Base-by-base conservation (phyloP, 202 grass and related monocot species). In the Cymbopogon flexuosus region DNA sequence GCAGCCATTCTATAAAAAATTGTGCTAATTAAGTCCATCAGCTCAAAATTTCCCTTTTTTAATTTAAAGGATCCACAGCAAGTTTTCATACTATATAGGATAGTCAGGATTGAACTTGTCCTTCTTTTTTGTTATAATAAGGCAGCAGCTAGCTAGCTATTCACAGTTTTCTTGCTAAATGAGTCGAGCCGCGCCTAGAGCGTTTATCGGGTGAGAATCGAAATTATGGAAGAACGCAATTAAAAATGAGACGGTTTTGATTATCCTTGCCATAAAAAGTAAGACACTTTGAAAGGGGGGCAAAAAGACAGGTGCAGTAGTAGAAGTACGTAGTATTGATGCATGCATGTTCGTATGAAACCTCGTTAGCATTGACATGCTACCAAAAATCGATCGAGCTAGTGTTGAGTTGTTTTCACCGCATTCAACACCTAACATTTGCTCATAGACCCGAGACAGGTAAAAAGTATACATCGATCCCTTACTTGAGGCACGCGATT, bases 401-500 rank as follows among this genome's bases (percentile, higher is more conserved):
- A 5, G 5, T 33, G 31, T 27, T 27, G 47, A n/a, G 47, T 52
- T 52, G 47, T 70, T 19, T 45, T 49, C 68, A 71, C 23, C 0
- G 68, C 6, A 29, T 15, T 47, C 23, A 27, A 24, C 12, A 27
- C 15, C 27, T 29, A 6, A 45, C 72, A 19, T 77, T 14, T 46
- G 0, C 29, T 31, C 39, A 45, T 11, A 45, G 18, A n/a, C 5
- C 8, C 0, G 40, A 47, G 46, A 31, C 5, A 56, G 13, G 43
- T 43, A 68, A 68, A 61, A 39, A 42, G 18, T 65, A 4, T 8
- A 51, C 33, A 22, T 42, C 40, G 45, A 52, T 52, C 47, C 47
- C 47, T 51, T 52, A 52, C 21, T 52, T 16, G 10, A 30, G 47
- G 34, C 87, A 81, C 77, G 77, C 72, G 81, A 70, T 57, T 58